phyloP scores from a whole-genome alignment of 2,329 filamentous ascomycete species.

The Apiospora arundinis region DNA sequence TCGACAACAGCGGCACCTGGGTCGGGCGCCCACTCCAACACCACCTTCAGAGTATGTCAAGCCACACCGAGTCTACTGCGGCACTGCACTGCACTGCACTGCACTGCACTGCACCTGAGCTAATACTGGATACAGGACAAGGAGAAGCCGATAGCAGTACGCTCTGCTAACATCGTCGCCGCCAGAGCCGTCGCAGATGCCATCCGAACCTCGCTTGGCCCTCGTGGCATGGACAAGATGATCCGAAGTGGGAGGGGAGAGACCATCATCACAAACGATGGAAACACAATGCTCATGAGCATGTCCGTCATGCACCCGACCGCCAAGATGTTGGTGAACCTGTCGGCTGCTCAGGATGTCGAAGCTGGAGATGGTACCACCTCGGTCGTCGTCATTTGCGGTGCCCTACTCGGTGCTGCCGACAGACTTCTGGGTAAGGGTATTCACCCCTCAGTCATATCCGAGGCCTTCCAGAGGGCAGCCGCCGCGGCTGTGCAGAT shows the following conservation, averaged over 20 bases:
- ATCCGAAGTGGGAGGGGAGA: conserved; percentile 96
- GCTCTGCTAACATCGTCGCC: conserved; percentile 95
- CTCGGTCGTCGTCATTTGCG: conserved; percentile 96
- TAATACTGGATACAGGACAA: conserved; percentile 64
- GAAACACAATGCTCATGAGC: conserved; percentile 98
- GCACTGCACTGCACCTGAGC: conserved; percentile 9
- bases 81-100: no score
- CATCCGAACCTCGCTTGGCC: conserved; percentile 93
- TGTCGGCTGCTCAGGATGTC: conserved; percentile 96
- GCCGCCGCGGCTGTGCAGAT: conserved; percentile 87
- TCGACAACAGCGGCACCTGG: conserved; percentile 51
- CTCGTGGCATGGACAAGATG: conserved; percentile 99
- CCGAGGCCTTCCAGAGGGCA: conserved; percentile 95
- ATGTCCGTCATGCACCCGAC: conserved; percentile 99
- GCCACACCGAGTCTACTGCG: conserved; percentile 26
- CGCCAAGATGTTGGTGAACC: conserved; percentile 97
- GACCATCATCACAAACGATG: conserved; percentile 99
- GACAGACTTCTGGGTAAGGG: conserved; percentile 90
- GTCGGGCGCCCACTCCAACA: conserved; percentile 44
- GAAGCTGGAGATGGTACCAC: conserved; percentile 98
- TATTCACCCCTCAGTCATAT: conserved; percentile 97
- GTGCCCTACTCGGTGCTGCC: conserved; percentile 90
- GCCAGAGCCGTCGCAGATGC: conserved; percentile 98
- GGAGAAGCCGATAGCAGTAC: conserved; percentile 98
- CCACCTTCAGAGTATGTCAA: conserved; percentile 60